Conservation (phyloP, 768 basidiomycete species). For the Panellus pusillus region DNA sequence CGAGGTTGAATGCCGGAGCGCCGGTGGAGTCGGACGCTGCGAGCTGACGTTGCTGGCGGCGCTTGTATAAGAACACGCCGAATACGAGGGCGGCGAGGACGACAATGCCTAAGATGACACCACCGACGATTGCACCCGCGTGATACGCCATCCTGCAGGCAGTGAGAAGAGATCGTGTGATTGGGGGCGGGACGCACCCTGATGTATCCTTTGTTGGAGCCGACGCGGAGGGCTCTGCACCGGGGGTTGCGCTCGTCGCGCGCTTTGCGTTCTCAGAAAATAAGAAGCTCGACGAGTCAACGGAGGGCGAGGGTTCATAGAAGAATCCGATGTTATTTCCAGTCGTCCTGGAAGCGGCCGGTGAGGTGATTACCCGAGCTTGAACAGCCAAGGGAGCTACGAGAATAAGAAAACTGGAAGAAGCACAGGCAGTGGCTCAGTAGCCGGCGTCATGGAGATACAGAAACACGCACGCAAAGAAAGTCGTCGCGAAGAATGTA, state of each 20-base stretch:
- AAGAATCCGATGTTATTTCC: constrained; percentile 11
- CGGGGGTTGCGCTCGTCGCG: neutral
- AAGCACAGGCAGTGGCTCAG: neutral
- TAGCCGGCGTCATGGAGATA: neutral
- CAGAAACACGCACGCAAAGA: constrained; percentile 16
- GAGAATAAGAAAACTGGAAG: constrained; percentile 15
- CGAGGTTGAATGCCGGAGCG: constrained; percentile 9
- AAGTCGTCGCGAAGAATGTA: constrained; percentile 15
- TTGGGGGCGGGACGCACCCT: constrained; percentile 9
- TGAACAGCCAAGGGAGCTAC: constrained; percentile 13
- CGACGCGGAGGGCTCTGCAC: neutral
- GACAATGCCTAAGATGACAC: constrained; percentile 5
- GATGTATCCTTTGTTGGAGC: constrained; percentile 5
- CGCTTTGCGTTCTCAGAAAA: constrained; percentile 4
- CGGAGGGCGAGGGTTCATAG: neutral
- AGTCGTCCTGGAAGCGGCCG: constrained; percentile 1
- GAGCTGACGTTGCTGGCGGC: constrained; percentile 13
- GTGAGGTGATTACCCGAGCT: constrained; percentile 11
- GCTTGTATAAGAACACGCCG: constrained; percentile 9
- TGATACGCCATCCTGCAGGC: constrained; percentile 9
- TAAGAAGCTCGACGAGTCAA: constrained; percentile 2
- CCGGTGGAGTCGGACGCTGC: neutral
- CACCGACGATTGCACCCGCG: constrained; percentile 5
- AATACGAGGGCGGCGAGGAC: constrained; percentile 4
- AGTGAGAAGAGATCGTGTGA: neutral